Percentiles rank a stretch among this genome's conserved stretches.
phyloP scores from a whole-genome alignment of 2,329 filamentous ascomycete species.

The Cercospora sojina region DNA sequence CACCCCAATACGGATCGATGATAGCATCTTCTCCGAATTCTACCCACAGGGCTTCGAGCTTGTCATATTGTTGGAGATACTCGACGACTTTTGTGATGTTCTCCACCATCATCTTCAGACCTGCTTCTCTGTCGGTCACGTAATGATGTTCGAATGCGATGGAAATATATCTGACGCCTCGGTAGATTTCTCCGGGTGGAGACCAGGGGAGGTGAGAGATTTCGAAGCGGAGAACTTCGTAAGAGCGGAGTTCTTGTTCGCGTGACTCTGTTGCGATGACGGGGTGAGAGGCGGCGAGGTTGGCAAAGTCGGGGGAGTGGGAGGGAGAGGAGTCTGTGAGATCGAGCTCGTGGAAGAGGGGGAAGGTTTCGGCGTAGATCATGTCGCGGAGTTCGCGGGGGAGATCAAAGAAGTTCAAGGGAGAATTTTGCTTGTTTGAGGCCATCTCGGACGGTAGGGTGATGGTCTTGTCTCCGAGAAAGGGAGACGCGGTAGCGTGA shows the following conservation, averaged over 20 bases:
- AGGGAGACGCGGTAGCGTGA: neutral
- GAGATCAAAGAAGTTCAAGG: neutral
- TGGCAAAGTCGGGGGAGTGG: neutral
- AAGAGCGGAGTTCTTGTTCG: neutral
- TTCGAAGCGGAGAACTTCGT: neutral
- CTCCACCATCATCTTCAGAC: neutral
- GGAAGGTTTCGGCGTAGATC: neutral
- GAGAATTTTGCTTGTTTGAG: neutral
- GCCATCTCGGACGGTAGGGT: neutral
- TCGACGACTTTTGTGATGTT: neutral
- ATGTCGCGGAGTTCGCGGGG: neutral
- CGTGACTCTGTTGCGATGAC: neutral
- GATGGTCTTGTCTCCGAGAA: neutral
- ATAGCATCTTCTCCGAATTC: neutral
- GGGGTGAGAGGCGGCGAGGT: neutral
- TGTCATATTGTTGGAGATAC: neutral
- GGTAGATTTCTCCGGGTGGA: neutral
- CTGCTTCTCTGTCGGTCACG: neutral
- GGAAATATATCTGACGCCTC: neutral
- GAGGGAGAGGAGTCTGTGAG: neutral
- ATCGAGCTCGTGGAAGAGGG: neutral
- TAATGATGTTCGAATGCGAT: neutral
- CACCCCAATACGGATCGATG: neutral
- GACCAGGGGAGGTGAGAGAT: neutral
- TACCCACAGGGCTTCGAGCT: neutral